Evolutionary conservation across 2,329 filamentous ascomycete species (phyloP).

Genomic region (Aureobasidium sp.): DNA sequence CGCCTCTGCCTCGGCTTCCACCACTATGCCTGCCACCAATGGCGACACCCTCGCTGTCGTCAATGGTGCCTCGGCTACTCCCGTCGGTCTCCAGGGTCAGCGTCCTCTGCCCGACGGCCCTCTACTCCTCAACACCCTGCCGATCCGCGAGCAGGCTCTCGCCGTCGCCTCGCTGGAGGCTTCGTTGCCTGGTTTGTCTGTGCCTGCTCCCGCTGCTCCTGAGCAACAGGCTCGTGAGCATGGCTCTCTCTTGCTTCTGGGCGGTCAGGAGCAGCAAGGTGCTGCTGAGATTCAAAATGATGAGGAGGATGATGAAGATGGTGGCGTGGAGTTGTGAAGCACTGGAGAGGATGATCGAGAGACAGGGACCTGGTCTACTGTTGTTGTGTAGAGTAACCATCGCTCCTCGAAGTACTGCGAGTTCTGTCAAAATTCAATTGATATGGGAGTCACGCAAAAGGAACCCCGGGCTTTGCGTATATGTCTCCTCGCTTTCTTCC

Average conservation of each 20-base stretch:
- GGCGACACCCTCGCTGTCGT: too few relatives aligned
- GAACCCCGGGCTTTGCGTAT: too few relatives aligned
- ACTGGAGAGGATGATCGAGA: neutral
- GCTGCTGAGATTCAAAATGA: neutral
- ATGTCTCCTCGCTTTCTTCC: too few relatives aligned
- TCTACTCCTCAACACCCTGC: neutral
- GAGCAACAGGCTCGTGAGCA: neutral
- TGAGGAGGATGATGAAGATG: neutral
- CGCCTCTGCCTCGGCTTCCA: neutral
- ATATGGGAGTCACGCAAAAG: too few relatives aligned
- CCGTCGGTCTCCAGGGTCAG: neutral
- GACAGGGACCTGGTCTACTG: too few relatives aligned
- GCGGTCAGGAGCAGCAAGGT: neutral
- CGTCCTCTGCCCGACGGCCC: neutral
- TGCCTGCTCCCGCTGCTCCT: neutral
- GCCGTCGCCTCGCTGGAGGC: neutral
- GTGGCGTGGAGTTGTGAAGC: neutral
- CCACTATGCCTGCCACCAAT: neutral
- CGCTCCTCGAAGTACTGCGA: too few relatives aligned
- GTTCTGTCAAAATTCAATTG: too few relatives aligned
- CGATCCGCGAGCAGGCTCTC: neutral
- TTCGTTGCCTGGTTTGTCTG: neutral
- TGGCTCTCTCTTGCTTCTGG: neutral
- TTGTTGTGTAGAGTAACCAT: too few relatives aligned
- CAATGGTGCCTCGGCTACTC: neutral